These are phyloP conservation scores for Ustilago trichophora DNA, from an alignment of 1,284 basidiomycete genomes.

Conservation along the genomic window DNA sequence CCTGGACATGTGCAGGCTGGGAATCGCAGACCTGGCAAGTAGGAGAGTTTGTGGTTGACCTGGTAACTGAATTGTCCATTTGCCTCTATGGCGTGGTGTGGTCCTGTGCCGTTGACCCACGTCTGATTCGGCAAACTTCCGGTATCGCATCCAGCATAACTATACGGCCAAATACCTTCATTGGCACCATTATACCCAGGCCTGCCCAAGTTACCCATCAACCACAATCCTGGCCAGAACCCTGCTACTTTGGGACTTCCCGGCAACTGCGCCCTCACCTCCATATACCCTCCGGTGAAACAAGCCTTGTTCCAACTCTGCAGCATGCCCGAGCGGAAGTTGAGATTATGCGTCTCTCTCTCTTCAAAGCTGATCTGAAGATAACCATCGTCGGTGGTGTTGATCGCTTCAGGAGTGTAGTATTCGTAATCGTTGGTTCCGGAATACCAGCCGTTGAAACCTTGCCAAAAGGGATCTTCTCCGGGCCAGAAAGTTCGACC, in stretches of 20 bases:
- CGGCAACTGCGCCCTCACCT: constrained; percentile 22
- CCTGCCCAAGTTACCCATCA: constrained; percentile 58
- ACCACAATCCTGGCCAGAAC: constrained; percentile 67
- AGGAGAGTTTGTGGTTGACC: constrained; percentile 29
- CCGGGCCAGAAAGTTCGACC: constrained; percentile 71
- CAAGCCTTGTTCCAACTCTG: constrained; percentile 65
- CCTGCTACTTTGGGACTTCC: constrained; percentile 9
- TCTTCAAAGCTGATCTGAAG: constrained; percentile 54
- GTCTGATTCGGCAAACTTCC: constrained; percentile 56
- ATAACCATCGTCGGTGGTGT: constrained; percentile 40
- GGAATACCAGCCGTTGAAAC: constrained; percentile 57
- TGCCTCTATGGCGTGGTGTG: constrained; percentile 30
- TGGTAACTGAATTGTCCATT: constrained; percentile 17
- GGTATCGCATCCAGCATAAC: constrained; percentile 64
- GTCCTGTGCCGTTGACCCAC: constrained; percentile 36
- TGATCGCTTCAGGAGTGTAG: constrained; percentile 62
- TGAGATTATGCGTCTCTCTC: constrained; percentile 43
- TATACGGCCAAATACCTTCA: constrained; percentile 66
- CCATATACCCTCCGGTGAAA: constrained; percentile 62
- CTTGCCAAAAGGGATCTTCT: constrained; percentile 62
- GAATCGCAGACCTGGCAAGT: constrained; percentile 53
- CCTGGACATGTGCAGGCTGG: constrained; percentile 55
- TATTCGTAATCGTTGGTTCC: constrained; percentile 64
- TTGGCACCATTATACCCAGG: constrained; percentile 62
- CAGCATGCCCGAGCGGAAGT: constrained; percentile 61